Evolutionary conservation across 805 yeast species (phyloP), one percentile per base, ranked within the genome.

Genomic region (Nakazawaea pomicola): DNA sequence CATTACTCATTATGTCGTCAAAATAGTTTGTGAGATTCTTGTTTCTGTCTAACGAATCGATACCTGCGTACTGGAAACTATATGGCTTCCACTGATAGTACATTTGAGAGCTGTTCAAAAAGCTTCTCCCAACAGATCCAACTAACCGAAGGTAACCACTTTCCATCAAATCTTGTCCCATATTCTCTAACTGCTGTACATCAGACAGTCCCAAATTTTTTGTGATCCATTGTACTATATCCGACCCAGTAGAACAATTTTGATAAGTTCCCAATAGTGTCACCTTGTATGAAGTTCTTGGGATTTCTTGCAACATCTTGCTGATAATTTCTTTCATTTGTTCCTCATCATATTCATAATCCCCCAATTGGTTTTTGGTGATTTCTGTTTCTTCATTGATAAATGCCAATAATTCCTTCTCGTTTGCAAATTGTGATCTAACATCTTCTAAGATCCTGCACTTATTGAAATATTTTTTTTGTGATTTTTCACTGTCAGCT

Each of bases 1-100:
- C 41, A 29, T 30, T 37, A 23, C 37, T 37, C 31, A 40, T 33
- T n/a, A 41, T 10, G 36, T 27, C 12, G 42, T 33, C 20, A 42
- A 37, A 15, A 29, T 29, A 19, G 39, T 25, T n/a, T n/a, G n/a
- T n/a, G n/a, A n/a, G n/a, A n/a, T n/a, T n/a, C 29, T 45, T 46
- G 36, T 46, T 47, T 45, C 52, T 38, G 41, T 57, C 49, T 1
- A 59, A 47, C 23, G 48, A 60, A 9, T 54, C 52, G 4, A 52
- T 32, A 15, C 65, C 68, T 3, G 80, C 78, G 34, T 75, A 64
- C 46, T 73, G 77, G 54, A 74, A 84, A 1, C 85, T 84, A 45
- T 69, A 60, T 3, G 79, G 79, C 46, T 78, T 80, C 95, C 95
- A 88, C 60, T 86, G 95, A 54, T 86, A 87, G 52, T 66, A 70